Evolutionary conservation across 192 early-diverging fungal genomes (phyloP).

Genomic region (Funneliformis mosseae): DNA sequence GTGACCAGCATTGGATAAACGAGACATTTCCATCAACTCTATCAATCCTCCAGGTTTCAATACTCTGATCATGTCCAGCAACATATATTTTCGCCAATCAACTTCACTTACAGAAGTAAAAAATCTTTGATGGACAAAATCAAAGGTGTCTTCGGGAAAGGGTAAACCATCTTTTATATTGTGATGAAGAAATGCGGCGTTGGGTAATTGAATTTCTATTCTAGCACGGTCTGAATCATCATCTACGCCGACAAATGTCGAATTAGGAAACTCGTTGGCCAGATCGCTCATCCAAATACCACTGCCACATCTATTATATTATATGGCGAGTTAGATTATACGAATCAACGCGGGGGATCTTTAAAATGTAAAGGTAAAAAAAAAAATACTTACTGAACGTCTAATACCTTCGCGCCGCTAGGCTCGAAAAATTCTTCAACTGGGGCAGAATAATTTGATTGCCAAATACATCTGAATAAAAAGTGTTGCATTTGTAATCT

Average conservation of each 20-base stretch:
- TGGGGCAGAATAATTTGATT: background rate
- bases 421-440: background rate
- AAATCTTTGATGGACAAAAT: constrained; percentile 16
- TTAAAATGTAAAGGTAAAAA: background rate
- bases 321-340: background rate
- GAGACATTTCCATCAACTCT: constrained; percentile 3
- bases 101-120: background rate
- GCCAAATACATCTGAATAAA: constrained; percentile 12
- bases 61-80: background rate
- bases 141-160: constrained; percentile 15
- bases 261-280: background rate
- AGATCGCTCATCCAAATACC: constrained; percentile 15
- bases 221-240: constrained; percentile 3
- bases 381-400: constrained; percentile 7
- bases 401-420: constrained; percentile 3
- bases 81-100: constrained; percentile 4
- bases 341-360: too few species aligned
- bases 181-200: constrained; percentile 11
- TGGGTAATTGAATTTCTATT: constrained; percentile 3
- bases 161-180: constrained; percentile 6
- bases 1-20: background rate
- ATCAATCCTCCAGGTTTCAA: background rate
- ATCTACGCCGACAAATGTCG: constrained; percentile 16
- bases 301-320: background rate
- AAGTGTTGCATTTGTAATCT: constrained; percentile 23